Evolutionary conservation across 768 basidiomycete genomes (phyloP), one percentile per base, ranked within the genome.

Genomic region (Pleurotus djamor): DNA sequence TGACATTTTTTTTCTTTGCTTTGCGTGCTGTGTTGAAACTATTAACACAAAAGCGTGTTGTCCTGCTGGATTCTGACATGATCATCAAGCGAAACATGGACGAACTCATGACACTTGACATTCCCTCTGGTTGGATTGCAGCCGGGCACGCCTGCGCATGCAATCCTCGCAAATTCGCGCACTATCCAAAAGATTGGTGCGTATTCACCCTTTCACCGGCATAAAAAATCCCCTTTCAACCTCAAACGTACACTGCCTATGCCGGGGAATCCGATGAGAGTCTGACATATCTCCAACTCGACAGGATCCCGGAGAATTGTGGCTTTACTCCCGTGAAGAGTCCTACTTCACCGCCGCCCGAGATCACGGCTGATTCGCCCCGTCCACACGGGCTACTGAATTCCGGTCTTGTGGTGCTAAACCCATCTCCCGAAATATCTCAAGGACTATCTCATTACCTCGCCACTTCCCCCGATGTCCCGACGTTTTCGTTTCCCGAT

Each of bases 91-190:
- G 74, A 51, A 94, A 92, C 67, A 94, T 96, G 87, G 95, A 96
- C 72, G 81, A 83, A 34, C 65, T 84, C 41, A 79, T 84, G 74
- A 84, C 88, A 48, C 72, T 92, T 54, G 70, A 76, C 34, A 74
- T 96, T 4, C 80, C 79, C 2, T 60, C 70, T 16, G 91, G 87
- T 62, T 85, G 88, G 72, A 95, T 98, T 59, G 95, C 93, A 4
- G 95, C 94, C 0, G 83, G 78, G 0, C 96, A 96, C 63, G 95
- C 86, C 10, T 99, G 96, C 67, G 87, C 94, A 3, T 99, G 96
- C 76, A 99, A 99, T 72, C 96, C 96, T 5, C 83, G 86, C 41
- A 88, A 85, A 68, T 70, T 96, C 16, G 61, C 79, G 2, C 92
- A 96, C 71, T 99, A 99, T 73, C 96, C 96, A 6, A 66, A 72